Percentiles rank a stretch among this genome's conserved stretches.
Conservation (phyloP, 257 asterid species). For the Forsythia viridissima region DNA sequence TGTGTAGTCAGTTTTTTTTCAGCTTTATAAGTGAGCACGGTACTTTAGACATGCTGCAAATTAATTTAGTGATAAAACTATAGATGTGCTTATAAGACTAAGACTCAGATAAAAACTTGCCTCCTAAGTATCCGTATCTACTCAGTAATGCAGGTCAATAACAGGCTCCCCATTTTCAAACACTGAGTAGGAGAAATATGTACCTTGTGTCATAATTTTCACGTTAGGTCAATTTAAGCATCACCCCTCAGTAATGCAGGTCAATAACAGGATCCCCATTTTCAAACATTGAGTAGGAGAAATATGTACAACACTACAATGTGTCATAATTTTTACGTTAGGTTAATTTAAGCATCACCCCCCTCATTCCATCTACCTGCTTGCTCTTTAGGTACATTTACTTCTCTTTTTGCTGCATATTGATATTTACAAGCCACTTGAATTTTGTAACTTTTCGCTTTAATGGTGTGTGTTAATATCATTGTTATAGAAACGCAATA, state of each 20-base stretch:
- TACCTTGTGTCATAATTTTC: neutral
- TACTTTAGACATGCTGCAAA: too few species aligned
- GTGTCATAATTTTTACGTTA: neutral
- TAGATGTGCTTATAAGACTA: neutral
- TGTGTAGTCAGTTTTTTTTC: too few species aligned
- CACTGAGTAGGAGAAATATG: neutral
- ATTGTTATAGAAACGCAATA: neutral
- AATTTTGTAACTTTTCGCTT: neutral
- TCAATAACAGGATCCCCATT: neutral
- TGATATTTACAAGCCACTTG: neutral
- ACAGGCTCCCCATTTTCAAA: neutral
- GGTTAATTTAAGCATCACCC: neutral
- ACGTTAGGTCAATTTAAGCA: neutral
- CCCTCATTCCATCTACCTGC: neutral
- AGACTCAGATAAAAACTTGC: neutral
- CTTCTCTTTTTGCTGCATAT: neutral
- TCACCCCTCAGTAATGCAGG: neutral
- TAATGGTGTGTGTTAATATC: neutral
- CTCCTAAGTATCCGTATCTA: neutral
- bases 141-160: neutral
- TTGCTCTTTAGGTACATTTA: neutral
- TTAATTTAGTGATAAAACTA: too few species aligned
- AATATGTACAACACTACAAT: neutral
- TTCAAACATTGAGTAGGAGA: neutral
- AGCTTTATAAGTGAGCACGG: too few species aligned